Base-by-base conservation (phyloP, 371 early-diverging fungal species). In the Mortierella sp. region DNA sequence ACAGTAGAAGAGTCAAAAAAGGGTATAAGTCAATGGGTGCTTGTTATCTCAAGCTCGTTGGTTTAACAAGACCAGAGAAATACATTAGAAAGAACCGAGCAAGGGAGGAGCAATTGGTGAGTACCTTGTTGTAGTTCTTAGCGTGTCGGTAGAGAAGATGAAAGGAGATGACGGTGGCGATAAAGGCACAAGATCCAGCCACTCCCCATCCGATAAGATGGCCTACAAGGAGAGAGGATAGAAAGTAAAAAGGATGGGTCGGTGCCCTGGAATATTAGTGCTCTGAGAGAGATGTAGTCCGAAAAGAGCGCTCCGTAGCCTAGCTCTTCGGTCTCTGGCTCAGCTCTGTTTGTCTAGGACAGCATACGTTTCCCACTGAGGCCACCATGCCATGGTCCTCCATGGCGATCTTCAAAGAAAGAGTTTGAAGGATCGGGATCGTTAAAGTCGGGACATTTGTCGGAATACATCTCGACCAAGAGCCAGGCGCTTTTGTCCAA, bases 81-180 rank as follows among this genome's bases (percentile, higher is more conserved):
- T 12, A 18, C 23, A 23, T 4, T 7, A 26, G 23, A 21, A 7
- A 5, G 37, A 21, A 15, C 21, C 16, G 14, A 26, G 14, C 15
- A 63, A 50, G 5, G 14, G 37, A 16, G 30, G 37, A 57, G 15
- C 3, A 15, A 6, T 2, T 29, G 16, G 16, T 50, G 46, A n/a
- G n/a, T 28, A 62, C 60, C 62, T 51, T 52, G 51, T 25, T 57
- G 29, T 57, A 57, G 16, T 57, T 57, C 28, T n/a, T 57, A 28
- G 57, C 57, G 9, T 57, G 57, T 16, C 57, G 21, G 7, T 28
- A 57, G 25, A 57, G 25, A 18, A 57, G 29, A 30, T 57, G 57
- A 14, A 57, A 57, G 11, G 57, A 57, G n/a, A 57, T 57, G n/a
- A 28, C 18, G 29, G 57, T 57, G 7, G 57, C 25, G 16, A 57